Base-by-base conservation (phyloP, 306 rosid species). In the Acacia crassicarpa region DNA sequence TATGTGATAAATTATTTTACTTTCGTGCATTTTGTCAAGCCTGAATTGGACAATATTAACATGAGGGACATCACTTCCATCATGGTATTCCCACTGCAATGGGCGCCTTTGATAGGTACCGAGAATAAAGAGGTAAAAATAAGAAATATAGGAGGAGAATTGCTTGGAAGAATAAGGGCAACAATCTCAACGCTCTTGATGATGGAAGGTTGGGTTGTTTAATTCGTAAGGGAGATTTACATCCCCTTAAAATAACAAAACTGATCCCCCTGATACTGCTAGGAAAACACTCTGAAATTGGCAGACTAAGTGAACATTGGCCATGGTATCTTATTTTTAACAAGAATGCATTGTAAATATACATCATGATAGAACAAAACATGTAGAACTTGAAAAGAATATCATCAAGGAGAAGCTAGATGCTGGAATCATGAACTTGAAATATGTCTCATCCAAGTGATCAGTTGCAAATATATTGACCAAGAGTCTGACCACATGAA, bases 11-110 rank as follows among this genome's bases (percentile, higher is more conserved):
- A 54, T 54, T 70, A 62, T 76, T 69, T 75, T 63, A 68, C 69
- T 62, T 80, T 77, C 61, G 13, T 83, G 74, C 80, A 75, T 76
- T 75, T 67, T 79, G 51, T 33, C 46, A 22, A 46, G 32, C 72
- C 49, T 71, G 68, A 61, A 72, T 22, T 41, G 75, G 49, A 71
- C 10, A 41, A 41, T 40, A 5, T 30, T 67, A 69, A 68, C 16
- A 69, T 4, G 38, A 22, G 72, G 15, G 66, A 41, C 11, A 59
- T 9, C 38, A 61, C 35, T 63, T 65, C 65, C 63, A 77, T 46
- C 4, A 20, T 48, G 66, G 35, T 20, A n/a, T 66, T 78, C 6
- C 35, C 43, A 48, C 62, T 80, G n/a, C 76, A 72, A 16, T 23
- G 15, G 59, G 12, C 13, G n/a, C 48, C 56, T 44, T 72, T 54